Evolutionary conservation across 2,329 filamentous ascomycete species (phyloP).

Genomic region (Claviceps purpurea): DNA sequence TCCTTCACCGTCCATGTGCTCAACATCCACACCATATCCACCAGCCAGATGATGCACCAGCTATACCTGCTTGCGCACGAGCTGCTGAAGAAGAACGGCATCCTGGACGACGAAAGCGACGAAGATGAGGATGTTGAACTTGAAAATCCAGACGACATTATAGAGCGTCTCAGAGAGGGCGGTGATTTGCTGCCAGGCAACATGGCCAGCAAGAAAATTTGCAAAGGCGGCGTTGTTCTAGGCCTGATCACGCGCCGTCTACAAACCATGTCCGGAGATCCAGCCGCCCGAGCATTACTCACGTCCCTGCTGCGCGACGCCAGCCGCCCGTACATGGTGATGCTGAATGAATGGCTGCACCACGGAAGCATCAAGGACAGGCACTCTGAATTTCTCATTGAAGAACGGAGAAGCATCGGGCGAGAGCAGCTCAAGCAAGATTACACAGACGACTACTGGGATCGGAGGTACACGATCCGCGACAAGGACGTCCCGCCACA

Average conservation of each 20-base stretch:
- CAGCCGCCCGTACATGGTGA: slow-evolving; percentile 88
- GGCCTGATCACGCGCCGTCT: slow-evolving; percentile 73
- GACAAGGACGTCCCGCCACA: slow-evolving; percentile 87
- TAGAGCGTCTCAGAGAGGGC: slow-evolving; percentile 79
- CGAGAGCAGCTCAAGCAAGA: slow-evolving; percentile 85
- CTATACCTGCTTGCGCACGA: slow-evolving; percentile 80
- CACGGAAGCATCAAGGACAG: slow-evolving; percentile 91
- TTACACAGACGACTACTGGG: slow-evolving; percentile 99
- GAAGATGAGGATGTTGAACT: slow-evolving; percentile 58
- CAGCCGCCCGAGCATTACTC: slow-evolving; percentile 68
- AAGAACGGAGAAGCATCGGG: slow-evolving; percentile 89
- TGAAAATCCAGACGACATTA: slow-evolving; percentile 78
- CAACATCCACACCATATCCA: slow-evolving; percentile 81
- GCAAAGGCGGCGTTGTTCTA: slow-evolving; percentile 92
- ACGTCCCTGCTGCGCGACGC: slow-evolving; percentile 75
- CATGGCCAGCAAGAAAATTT: slow-evolving; percentile 78
- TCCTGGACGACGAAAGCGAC: slow-evolving; percentile 68
- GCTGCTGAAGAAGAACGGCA: slow-evolving; percentile 72
- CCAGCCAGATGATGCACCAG: slow-evolving; percentile 81
- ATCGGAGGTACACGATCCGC: slow-evolving; percentile 88
- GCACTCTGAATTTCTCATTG: slow-evolving; percentile 85
- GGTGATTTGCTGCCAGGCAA: slow-evolving; percentile 67
- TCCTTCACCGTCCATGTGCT: slow-evolving; percentile 87
- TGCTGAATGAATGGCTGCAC: slow-evolving; percentile 98
- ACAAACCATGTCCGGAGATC: slow-evolving; percentile 85